Evolutionary conservation across 768 basidiomycete species (phyloP), one percentile per base, ranked within the genome.

Genomic region (Phallus indusiatus): DNA sequence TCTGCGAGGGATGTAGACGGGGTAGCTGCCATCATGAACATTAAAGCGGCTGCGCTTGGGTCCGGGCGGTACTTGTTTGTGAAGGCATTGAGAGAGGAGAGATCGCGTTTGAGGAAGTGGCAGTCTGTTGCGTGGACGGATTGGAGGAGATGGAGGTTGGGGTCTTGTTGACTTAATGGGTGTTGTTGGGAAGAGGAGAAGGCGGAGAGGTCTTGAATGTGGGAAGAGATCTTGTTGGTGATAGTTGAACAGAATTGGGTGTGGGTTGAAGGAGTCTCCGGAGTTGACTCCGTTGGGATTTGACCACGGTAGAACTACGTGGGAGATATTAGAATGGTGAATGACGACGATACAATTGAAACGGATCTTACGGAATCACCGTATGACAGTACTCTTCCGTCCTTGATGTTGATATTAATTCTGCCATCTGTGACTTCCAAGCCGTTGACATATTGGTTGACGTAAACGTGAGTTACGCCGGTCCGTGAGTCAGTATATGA

Each of bases 351-450:
- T 24, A 51, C 48, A 47, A 61, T 59, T 48, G 35, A 20, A 55
- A 59, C 34, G 0, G 60, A 17, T 77, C 86, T 61, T 65, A 91
- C 90, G 63, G 91, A 94, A 68, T 86, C 88, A 49, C 94, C 94
- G 65, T 85, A 91, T 0, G 91, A 94, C 51, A 97, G 67, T 18
- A 98, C 80, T 64, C 79, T 73, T 48, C 91, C 93, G 56, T 88
- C 81, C 72, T 85, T 85, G 71, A 97, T 76, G 75, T 97, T 96
- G 68, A 99, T 73, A 70, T 97, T 97, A 75, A 96, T 82, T 71
- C 96, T 88, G 28, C 89, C 90, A 66, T 96, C 91, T 11, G 81
- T 79, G 16, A 99, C 91, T 67, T 95, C 90, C 49, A 95, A 74
- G 14, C 91, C 93, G 59, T 88, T 84, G 66, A 94, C 73, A 60